Base-by-base conservation (phyloP, 352 stramenopile genomes). In the Phytophthora hibernalis region DNA sequence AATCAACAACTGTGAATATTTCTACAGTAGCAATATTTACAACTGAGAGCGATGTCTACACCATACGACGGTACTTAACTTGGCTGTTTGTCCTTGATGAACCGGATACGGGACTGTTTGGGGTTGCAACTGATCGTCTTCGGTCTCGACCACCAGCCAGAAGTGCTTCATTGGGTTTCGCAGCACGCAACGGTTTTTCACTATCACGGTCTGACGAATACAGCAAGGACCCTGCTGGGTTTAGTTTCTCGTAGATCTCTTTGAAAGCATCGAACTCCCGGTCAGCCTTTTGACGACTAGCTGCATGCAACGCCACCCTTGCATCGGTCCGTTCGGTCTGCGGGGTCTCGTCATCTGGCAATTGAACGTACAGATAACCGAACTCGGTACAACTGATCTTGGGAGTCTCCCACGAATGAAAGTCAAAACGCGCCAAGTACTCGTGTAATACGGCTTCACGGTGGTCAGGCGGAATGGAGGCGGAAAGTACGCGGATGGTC, bases 401-500 rank as follows among this genome's bases (percentile, higher is more conserved):
- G 0, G 76, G 76, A 3, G 77, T 16, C 16, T 75, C 62, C 40
- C 56, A 72, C 12, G 47, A 40, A 5, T 21, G 59, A 15, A 70
- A 69, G 0, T 65, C 33, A 2, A 56, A 45, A 21, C 53, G n/a
- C 24, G 70, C 30, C 11, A 79, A 26, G 24, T 75, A 73, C 26
- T 71, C 57, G 13, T 67, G 48, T 16, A 83, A 50, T 1, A 77
- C 67, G 3, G 49, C 47, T 48, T 77, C 62, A 5, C 75, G 72
- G 26, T 77, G 54, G 1, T 63, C 51, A 1, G 51, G 49, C 1
- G 75, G 71, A 33, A 86, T 76, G 1, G 57, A 70, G 0, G 57
- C 30, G 2, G 72, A 70, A 35, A 83, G 64, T n/a, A 78, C 70
- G 24, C 65, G 66, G 6, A 82, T 72, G 28, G 70, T 71, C 40